These are phyloP conservation scores for Fusarium scirpi DNA, from an alignment of 2,329 filamentous ascomycete species.

Conservation along the genomic window DNA sequence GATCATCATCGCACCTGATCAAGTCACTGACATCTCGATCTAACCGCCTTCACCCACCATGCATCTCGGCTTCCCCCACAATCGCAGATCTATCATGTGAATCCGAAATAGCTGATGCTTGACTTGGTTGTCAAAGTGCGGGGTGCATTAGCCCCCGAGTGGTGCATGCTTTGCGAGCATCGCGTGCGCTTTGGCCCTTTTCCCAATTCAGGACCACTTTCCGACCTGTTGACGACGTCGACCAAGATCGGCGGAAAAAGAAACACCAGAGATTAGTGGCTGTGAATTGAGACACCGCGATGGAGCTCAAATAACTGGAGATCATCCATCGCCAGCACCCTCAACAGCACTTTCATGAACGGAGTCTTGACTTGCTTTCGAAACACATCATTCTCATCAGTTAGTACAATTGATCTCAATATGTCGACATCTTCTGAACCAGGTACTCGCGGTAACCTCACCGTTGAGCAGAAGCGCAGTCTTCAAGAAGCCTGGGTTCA, in stretches of 20 bases:
- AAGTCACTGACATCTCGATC: background rate
- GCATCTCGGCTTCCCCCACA: constrained; percentile 5
- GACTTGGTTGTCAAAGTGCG: constrained; percentile 13
- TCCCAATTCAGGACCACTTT: constrained; percentile 38
- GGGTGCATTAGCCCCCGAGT: constrained; percentile 33
- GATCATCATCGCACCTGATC: background rate
- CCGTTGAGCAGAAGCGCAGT: constrained; percentile 25
- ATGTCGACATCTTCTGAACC: constrained; percentile 30
- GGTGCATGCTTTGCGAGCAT: constrained; percentile 23
- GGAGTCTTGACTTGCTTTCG: background rate
- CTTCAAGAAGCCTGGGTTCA: constrained; percentile 39
- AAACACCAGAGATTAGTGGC: background rate
- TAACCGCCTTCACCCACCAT: background rate
- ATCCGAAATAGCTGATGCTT: background rate
- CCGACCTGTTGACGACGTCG: constrained; percentile 22
- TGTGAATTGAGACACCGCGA: background rate
- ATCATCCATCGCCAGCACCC: background rate
- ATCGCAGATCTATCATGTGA: constrained; percentile 12
- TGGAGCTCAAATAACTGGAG: constrained; percentile 12
- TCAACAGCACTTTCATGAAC: constrained; percentile 2
- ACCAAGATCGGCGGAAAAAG: background rate
- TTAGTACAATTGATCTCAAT: constrained; percentile 19
- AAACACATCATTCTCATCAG: constrained; percentile 1
- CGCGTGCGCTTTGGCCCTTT: background rate
- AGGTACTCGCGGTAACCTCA: constrained; percentile 36